phyloP scores from a whole-genome alignment of 2,329 filamentous ascomycete genomes.

The Ophiocordyceps camponoti-leonardi region DNA sequence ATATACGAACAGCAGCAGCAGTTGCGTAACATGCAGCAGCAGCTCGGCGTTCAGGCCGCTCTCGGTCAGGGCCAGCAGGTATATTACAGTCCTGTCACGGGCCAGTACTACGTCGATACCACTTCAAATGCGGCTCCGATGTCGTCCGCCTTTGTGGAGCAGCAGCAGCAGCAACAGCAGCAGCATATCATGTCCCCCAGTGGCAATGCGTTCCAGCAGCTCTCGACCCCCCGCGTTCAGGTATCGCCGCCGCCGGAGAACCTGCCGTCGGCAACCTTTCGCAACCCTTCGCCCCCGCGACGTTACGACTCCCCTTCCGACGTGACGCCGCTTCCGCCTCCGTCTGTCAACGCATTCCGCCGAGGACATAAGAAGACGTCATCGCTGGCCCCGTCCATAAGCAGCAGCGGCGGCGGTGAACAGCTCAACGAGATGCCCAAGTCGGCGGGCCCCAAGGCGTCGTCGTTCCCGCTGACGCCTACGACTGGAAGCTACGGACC shows the following conservation, averaged over 20 bases:
- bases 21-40: slow-evolving; percentile 22
- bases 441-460: slow-evolving; percentile 57
- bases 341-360: slow-evolving; percentile 82
- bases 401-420: slow-evolving; percentile 24
- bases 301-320: slow-evolving; percentile 54
- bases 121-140: slow-evolving; percentile 25
- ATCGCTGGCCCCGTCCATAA: slow-evolving; percentile 50
- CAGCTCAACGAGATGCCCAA: slow-evolving; percentile 28
- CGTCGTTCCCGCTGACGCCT: slow-evolving; percentile 64
- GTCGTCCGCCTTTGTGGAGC: slow-evolving; percentile 23
- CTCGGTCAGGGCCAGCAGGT: slow-evolving; percentile 52
- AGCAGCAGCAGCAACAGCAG: slow-evolving; percentile 28
- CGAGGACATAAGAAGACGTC: slow-evolving; percentile 83
- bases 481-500: slow-evolving; percentile 78
- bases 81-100: slow-evolving; percentile 73
- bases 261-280: slow-evolving; percentile 22
- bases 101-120: slow-evolving; percentile 70
- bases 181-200: slow-evolving; percentile 21
- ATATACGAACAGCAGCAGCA: slow-evolving; percentile 28
- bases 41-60: slow-evolving; percentile 18
- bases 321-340: slow-evolving; percentile 57
- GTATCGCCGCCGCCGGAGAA: slow-evolving; percentile 63
- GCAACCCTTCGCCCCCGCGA: slow-evolving; percentile 50
- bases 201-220: slow-evolving; percentile 14
- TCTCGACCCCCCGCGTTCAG: slow-evolving; percentile 54